Base-by-base conservation (phyloP, 75 land plant genomes). In the Gnetum montanum region DNA sequence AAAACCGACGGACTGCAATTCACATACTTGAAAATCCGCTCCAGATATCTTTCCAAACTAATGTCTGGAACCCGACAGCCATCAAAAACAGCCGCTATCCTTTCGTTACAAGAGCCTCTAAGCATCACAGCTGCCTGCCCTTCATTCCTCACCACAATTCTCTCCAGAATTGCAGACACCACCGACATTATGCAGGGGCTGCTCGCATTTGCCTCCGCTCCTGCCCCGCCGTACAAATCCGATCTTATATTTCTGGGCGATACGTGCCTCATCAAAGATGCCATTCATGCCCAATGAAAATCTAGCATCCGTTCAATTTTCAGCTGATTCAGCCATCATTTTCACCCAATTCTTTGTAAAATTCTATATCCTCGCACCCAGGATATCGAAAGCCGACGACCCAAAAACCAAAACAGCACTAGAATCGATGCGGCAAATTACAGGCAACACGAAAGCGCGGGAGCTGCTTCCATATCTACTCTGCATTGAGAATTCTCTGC, bases 11-110 rank as follows among this genome's bases (percentile, higher is more conserved):
- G 75, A 23, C 71, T 75, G 12, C 70, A 79, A 8, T 54, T 37
- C 13, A 87, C 78, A 53, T 86, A 86, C 58, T 67, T 49, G 60
- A 79, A 86, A 25, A 86, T 83, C 54, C 91, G 66, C 63, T 79
- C 91, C 15, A 86, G 62, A 46, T 69, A 86, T 1, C 70, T 41
- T 30, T 78, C 74, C 33, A 86, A 69, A 15, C 76, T 64, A 65
- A 86, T 72, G 66, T 75, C 78, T 13, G 82, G 81, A 4, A 61
- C 47, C 44, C 80, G 61, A n/a, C 37, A 27, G 49, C 74, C 63
- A 33, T 78, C 69, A 41, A 85, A 85, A 7, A 66, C 70, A 8
- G 54, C 31, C 3, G 54, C 48, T 35, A 58, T 66, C 13, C 25
- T 4, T n/a, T 10, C 38, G 0, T 16, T 13, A 18, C 58, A 11